Base-by-base conservation (phyloP, 768 basidiomycete species). In the Macrocybe gigantea region DNA sequence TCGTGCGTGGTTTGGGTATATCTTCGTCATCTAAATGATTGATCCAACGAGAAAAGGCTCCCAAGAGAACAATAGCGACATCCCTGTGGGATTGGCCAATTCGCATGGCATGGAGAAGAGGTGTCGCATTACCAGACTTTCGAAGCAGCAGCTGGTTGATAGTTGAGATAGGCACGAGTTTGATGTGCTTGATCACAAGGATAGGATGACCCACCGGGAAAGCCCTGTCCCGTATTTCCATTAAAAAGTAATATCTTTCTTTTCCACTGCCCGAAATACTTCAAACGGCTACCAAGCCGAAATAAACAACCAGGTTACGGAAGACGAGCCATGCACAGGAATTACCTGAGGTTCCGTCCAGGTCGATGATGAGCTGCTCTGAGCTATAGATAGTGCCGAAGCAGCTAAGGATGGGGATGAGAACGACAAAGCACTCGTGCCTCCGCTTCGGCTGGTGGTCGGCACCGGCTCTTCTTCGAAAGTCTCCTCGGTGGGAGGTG, bases 31-130 rank as follows among this genome's bases (percentile, higher is more conserved):
- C 82, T 1, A 96, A 73, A 57, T 88, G 75, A 61, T 98, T 98
- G 47, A 98, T 81, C 72, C 84, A 95, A 14, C 93, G 81, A 9
- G 91, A 93, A 60, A 96, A 83, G 9, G 94, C 92, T 9, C 94
- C 94, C 10, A 96, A 63, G 2, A 98, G 72, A 5, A 95, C 58
- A 50, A 98, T 89, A 3, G 91, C 87, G 7, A 97, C 80, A 44
- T 96, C 93, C 49, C 79, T 72, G 55, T 91, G 84, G 35, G 79
- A 78, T 51, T 74, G 66, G 29, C 88, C 86, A 30, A 88, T 83
- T 15, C 86, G 75, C 76, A 95, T 91, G 1, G 93, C 91, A 60
- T 97, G 92, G 6, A 96, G 77, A 10, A 98, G 78, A 6, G 94
- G 93, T 1, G 93, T 93, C 15, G 83, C 82, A 36, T 88, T 85